phyloP scores from a whole-genome alignment of 192 early-diverging fungal genomes.

The Jimgerdemannia lactiflua region DNA sequence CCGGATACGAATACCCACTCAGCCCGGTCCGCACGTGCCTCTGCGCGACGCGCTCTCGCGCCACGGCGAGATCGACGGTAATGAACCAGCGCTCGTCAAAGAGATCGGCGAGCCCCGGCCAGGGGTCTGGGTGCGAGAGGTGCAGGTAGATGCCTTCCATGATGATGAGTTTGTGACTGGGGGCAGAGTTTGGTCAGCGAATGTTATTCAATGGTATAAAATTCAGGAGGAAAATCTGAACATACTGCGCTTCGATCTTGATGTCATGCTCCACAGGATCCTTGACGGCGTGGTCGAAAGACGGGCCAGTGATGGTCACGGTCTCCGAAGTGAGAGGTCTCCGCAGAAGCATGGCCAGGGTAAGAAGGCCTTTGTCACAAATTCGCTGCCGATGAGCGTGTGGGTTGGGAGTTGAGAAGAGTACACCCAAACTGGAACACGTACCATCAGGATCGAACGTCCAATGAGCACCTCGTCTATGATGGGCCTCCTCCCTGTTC shows the following conservation, averaged over 20 bases:
- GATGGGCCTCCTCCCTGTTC: slow-evolving; percentile 41
- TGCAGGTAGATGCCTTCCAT: slow-evolving; percentile 58
- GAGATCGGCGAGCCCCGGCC: slow-evolving; percentile 29
- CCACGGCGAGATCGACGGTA: slow-evolving; percentile 23
- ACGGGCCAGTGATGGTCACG: slow-evolving; percentile 29
- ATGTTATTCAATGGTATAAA: background rate
- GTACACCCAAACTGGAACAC: background rate
- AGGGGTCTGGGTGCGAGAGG: slow-evolving; percentile 24
- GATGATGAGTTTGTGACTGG: slow-evolving; percentile 38
- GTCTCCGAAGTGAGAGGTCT: slow-evolving; percentile 7
- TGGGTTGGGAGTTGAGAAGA: background rate
- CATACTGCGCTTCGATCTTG: slow-evolving; percentile 25
- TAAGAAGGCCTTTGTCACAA: slow-evolving; percentile 10
- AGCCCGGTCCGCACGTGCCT: slow-evolving; percentile 44
- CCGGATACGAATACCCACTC: slow-evolving; percentile 3
- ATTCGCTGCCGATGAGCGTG: background rate
- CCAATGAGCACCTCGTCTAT: slow-evolving; percentile 47
- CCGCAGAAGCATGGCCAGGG: slow-evolving; percentile 13
- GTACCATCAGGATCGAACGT: slow-evolving; percentile 44
- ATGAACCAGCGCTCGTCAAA: slow-evolving; percentile 50
- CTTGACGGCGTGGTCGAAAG: slow-evolving; percentile 44
- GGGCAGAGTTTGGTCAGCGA: background rate
- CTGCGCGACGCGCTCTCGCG: slow-evolving; percentile 30
- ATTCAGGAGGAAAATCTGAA: background rate
- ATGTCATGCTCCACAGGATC: slow-evolving; percentile 47